Conservation (phyloP, 139 green algal genomes). For the Tetradesmus obliquus region DNA sequence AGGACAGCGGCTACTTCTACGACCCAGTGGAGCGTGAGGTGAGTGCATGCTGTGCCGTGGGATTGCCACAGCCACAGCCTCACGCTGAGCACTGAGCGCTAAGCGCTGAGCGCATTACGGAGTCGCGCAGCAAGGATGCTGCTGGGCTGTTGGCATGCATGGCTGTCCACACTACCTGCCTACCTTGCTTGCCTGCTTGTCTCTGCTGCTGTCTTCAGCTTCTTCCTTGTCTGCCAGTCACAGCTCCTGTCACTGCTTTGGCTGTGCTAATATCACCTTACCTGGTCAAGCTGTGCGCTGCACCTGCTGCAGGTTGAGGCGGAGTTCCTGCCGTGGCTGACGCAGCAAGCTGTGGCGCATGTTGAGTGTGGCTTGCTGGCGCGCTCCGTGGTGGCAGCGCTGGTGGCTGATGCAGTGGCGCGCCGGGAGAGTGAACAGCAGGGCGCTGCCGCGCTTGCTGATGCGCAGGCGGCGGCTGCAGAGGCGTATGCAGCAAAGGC, state of each 20-base stretch:
- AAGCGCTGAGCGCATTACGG: too few species aligned
- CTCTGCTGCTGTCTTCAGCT: background rate
- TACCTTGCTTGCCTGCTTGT: background rate
- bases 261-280: too few species aligned
- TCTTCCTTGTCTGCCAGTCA: too few species aligned
- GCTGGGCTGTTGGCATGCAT: background rate
- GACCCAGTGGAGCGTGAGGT: slow-evolving; percentile 86
- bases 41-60: background rate
- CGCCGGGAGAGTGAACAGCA: slow-evolving; percentile 22
- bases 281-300: background rate
- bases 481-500: slow-evolving; percentile 48
- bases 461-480: slow-evolving; percentile 40
- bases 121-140: too few species aligned
- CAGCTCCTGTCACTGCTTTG: too few species aligned
- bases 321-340: slow-evolving; percentile 85
- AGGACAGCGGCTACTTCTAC: slow-evolving; percentile 80
- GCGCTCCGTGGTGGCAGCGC: slow-evolving; percentile 45
- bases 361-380: slow-evolving; percentile 37
- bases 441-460: slow-evolving; percentile 24
- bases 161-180: background rate
- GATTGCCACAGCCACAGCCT: too few species aligned
- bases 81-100: background rate
- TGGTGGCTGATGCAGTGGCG: slow-evolving; percentile 50
- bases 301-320: slow-evolving; percentile 62
- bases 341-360: slow-evolving; percentile 62